Evolutionary conservation across 208 protist genomes (phyloP).

Genomic region (Leishmania major): DNA sequence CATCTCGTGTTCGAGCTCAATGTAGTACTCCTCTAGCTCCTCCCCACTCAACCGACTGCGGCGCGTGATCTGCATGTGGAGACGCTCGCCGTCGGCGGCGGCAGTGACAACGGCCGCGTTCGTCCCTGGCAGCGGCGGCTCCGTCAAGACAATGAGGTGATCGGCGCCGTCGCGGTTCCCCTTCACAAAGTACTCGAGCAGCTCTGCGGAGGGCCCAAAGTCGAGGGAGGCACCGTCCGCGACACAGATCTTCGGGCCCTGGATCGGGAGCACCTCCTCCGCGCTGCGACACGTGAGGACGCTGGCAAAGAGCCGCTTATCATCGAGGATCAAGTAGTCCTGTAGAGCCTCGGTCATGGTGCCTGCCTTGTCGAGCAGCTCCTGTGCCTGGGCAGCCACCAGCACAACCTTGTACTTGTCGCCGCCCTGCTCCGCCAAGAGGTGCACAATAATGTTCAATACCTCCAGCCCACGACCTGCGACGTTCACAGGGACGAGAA

Average conservation of each 20-base stretch:
- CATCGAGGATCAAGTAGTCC: slow-evolving; percentile 76
- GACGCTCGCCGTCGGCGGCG: slow-evolving; percentile 34
- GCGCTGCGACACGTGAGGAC: slow-evolving; percentile 80
- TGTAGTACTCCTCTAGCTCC: slow-evolving; percentile 89
- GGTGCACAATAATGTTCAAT: slow-evolving; percentile 66
- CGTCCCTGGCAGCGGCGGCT: slow-evolving; percentile 47
- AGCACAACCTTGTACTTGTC: slow-evolving; percentile 85
- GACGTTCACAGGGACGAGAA: slow-evolving; percentile 83
- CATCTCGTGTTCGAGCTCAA: slow-evolving; percentile 62
- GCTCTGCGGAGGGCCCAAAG: slow-evolving; percentile 73
- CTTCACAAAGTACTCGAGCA: slow-evolving; percentile 56
- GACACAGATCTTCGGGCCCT: slow-evolving; percentile 74
- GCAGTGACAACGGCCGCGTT: slow-evolving; percentile 54
- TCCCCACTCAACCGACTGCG: slow-evolving; percentile 71
- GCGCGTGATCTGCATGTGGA: slow-evolving; percentile 46
- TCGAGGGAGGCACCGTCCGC: slow-evolving; percentile 79
- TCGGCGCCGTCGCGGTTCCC: slow-evolving; percentile 39
- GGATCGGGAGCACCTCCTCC: slow-evolving; percentile 59
- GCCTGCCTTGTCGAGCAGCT: slow-evolving; percentile 77
- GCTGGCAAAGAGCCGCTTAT: slow-evolving; percentile 70
- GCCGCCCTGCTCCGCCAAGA: slow-evolving; percentile 73
- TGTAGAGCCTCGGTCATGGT: slow-evolving; percentile 86
- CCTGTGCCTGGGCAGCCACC: slow-evolving; percentile 70
- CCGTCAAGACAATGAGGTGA: slow-evolving; percentile 73
- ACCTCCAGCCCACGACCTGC: slow-evolving; percentile 79